Evolutionary conservation across 1,139 yeast genomes (phyloP).

Genomic region (Kodamaea plutei): DNA sequence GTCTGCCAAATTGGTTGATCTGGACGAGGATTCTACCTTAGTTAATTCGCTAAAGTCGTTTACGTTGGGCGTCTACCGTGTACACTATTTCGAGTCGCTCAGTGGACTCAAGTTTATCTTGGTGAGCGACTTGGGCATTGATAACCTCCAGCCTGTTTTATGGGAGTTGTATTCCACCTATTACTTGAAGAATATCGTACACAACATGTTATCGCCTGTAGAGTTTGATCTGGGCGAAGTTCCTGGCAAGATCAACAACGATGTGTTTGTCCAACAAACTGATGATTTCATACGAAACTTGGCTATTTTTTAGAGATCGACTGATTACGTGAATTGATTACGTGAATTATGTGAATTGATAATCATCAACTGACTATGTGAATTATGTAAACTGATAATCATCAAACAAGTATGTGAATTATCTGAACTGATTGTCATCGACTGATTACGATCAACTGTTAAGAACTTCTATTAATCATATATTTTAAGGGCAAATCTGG

Average conservation of each 20-base stretch:
- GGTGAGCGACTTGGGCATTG: constrained; percentile 63
- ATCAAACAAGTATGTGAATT: too few relatives aligned
- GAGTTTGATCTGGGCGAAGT: constrained; percentile 37
- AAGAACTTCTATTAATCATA: too few relatives aligned
- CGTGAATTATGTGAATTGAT: too few relatives aligned
- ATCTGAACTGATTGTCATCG: too few relatives aligned
- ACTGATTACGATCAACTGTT: too few relatives aligned
- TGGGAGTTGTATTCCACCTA: constrained; percentile 65
- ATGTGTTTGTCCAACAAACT: constrained; percentile 31
- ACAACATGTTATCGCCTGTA: constrained; percentile 55
- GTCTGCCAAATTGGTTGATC: constrained; percentile 56
- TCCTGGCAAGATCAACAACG: constrained; percentile 36
- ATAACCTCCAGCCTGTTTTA: constrained; percentile 56
- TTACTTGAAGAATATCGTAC: constrained; percentile 65
- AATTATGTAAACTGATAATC: too few relatives aligned
- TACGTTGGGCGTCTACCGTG: constrained; percentile 67
- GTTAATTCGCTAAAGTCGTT: constrained; percentile 60
- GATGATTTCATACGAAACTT: constrained; percentile 10
- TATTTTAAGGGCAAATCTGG: too few relatives aligned
- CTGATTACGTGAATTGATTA: neutral
- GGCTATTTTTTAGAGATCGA: constrained; percentile 8
- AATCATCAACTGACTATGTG: too few relatives aligned
- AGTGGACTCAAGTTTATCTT: constrained; percentile 74
- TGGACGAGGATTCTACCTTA: constrained; percentile 13
- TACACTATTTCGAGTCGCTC: constrained; percentile 78